Base-by-base conservation (phyloP, 768 basidiomycete species). In the Pleurotus sapidus region DNA sequence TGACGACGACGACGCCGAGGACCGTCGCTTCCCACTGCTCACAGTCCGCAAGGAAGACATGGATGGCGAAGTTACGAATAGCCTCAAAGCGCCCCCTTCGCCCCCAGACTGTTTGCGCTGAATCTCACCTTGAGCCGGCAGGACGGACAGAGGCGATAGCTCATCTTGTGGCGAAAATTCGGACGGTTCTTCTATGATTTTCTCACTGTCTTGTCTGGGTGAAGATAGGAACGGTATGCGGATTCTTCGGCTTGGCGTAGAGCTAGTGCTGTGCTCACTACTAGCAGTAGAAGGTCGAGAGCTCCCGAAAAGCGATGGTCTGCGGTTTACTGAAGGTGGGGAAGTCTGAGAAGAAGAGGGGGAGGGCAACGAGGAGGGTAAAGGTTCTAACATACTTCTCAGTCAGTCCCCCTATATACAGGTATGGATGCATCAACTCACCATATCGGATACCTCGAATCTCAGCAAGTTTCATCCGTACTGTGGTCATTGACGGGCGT, bases 401-500 rank as follows among this genome's bases (percentile, higher is more conserved):
- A 20, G 20, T 34, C 30, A 34, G 30, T 11, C 11, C 8, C 30
- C 11, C 11, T 8, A 3, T 34, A 11, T 9, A 34, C 3, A 11
- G 8, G 30, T 9, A 45, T 45, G 15, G 5, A 45, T 7, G n/a
- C n/a, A 23, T 8, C 6, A 23, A 17, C 14, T 45, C 42, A 45
- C 42, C 42, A 45, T 17, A 45, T 17, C n/a, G n/a, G 15, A 45
- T 23, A n/a, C 42, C 42, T 9, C 42, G 42, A 23, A 72, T 60
- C 30, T 63, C 59, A 48, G 63, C 55, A 17, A 76, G 57, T 20
- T 56, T 61, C 2, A 49, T 58, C 50, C 68, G 72, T 25, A 79
- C 63, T 12, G 63, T 61, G 30, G 70, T 61, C 62, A 78, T 76
- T 14, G 74, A 68, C 15, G 79, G 80, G 14, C 79, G 67, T 3